A percentile compares a stretch with the other conserved stretches of the same genome.
These are phyloP conservation scores for Gentiana straminea DNA, from an alignment of 257 asterid genomes.

Conservation along the genomic window DNA sequence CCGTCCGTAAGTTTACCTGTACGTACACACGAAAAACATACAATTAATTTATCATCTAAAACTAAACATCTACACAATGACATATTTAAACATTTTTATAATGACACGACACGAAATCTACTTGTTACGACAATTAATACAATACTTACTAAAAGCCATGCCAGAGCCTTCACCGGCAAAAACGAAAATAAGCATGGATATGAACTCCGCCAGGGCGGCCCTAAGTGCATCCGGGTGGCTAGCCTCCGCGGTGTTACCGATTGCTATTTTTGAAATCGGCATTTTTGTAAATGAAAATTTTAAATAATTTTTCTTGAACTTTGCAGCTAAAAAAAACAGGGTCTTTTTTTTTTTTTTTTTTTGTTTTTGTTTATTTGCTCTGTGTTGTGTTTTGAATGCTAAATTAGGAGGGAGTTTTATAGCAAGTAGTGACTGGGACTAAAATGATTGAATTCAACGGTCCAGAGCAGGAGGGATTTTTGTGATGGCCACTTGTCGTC, in stretches of 20 bases:
- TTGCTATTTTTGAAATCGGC: constrained; percentile 51
- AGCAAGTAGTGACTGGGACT: background rate
- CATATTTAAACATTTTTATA: too few relatives aligned
- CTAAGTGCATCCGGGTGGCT: constrained; percentile 58
- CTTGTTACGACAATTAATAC: too few relatives aligned
- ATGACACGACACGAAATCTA: too few relatives aligned
- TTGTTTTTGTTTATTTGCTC: background rate
- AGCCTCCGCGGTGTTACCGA: constrained; percentile 62
- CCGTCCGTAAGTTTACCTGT: constrained; percentile 5
- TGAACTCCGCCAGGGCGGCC: constrained; percentile 77
- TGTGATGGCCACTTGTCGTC: constrained; percentile 13
- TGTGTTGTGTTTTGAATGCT: background rate
- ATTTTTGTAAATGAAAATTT: constrained; percentile 13
- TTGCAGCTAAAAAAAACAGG: background rate
- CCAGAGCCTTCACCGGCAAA: constrained; percentile 86
- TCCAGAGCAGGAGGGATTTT: background rate
- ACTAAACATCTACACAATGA: too few relatives aligned
- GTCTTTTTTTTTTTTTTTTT: background rate
- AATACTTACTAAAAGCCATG: constrained; percentile 62
- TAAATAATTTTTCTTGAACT: background rate
- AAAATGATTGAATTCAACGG: background rate
- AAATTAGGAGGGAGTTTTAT: constrained; percentile 4
- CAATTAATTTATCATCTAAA: too few relatives aligned
- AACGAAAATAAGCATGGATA: constrained; percentile 70
- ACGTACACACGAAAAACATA: background rate